These are phyloP conservation scores for Pyrenophora graminea DNA, from an alignment of 2,329 filamentous ascomycete species.

Conservation along the genomic window DNA sequence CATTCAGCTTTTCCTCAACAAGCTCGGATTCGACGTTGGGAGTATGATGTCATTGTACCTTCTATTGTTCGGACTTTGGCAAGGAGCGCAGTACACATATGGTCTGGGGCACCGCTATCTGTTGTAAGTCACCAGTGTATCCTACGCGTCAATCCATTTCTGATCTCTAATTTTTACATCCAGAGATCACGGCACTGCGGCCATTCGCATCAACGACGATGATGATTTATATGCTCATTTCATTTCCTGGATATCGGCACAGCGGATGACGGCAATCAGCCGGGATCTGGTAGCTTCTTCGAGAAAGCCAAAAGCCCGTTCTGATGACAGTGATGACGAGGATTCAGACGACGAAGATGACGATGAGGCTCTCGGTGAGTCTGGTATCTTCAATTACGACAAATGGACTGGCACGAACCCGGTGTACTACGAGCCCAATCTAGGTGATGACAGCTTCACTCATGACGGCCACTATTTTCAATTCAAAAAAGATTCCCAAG, in stretches of 20 bases:
- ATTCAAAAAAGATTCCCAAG: conserved; percentile 38
- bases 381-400: conserved; percentile 55
- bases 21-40: conserved; percentile 54
- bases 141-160: conserved; percentile 5
- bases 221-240: conserved; percentile 51
- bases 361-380: conserved; percentile 19
- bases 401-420: conserved; percentile 55
- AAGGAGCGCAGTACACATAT: conserved; percentile 46
- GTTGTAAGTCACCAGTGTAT: neutral
- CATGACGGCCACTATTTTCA: conserved; percentile 49
- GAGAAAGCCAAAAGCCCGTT: conserved; percentile 18
- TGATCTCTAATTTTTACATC: conserved; percentile 32
- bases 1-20: conserved; percentile 4
- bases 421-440: conserved; percentile 55
- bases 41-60: conserved; percentile 50
- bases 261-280: conserved; percentile 44
- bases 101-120: conserved; percentile 17
- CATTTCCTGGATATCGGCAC: conserved; percentile 51
- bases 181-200: conserved; percentile 45
- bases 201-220: conserved; percentile 50
- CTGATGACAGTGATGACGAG: conserved; percentile 20
- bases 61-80: conserved; percentile 48
- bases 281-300: conserved; percentile 49
- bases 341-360: conserved; percentile 12
- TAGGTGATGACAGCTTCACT: conserved; percentile 52